These are phyloP conservation scores for Pyricularia sp. DNA, from an alignment of 2,329 filamentous ascomycete genomes.

Conservation along the genomic window DNA sequence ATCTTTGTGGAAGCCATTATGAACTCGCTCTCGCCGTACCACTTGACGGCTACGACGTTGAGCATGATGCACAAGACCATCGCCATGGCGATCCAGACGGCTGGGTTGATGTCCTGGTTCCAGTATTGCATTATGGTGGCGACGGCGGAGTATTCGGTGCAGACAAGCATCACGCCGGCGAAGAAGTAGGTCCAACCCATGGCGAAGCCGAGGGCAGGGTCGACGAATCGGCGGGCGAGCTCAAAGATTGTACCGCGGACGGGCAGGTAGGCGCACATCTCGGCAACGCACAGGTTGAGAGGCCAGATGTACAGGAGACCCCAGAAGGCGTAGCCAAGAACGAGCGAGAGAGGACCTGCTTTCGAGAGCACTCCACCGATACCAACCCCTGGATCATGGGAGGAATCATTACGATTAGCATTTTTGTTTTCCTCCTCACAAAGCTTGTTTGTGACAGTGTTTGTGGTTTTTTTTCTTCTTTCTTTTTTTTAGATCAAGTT, in stretches of 20 bases:
- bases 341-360: constrained; percentile 28
- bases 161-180: constrained; percentile 30
- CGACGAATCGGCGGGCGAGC: constrained; percentile 39
- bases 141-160: constrained; percentile 29
- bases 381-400: constrained; percentile 17
- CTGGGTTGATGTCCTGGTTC: constrained; percentile 27
- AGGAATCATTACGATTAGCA: not conserved
- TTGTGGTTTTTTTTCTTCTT: no score
- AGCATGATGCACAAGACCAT: constrained; percentile 26
- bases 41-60: constrained; percentile 23
- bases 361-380: constrained; percentile 28
- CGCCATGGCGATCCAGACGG: constrained; percentile 31
- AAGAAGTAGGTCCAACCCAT: constrained; percentile 40
- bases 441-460: no score
- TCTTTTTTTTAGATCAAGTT: not conserved
- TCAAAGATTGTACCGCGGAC: constrained; percentile 41
- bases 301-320: constrained; percentile 31
- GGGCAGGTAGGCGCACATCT: constrained; percentile 44
- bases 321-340: constrained; percentile 32
- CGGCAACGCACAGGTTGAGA: constrained; percentile 32
- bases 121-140: constrained; percentile 32
- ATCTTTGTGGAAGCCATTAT: constrained; percentile 13
- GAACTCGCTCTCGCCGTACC: constrained; percentile 24
- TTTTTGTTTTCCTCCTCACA: not conserved
- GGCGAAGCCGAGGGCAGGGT: constrained; percentile 43